Conservation (phyloP, 2,329 filamentous ascomycete genomes). For the Talaromyces sp. region DNA sequence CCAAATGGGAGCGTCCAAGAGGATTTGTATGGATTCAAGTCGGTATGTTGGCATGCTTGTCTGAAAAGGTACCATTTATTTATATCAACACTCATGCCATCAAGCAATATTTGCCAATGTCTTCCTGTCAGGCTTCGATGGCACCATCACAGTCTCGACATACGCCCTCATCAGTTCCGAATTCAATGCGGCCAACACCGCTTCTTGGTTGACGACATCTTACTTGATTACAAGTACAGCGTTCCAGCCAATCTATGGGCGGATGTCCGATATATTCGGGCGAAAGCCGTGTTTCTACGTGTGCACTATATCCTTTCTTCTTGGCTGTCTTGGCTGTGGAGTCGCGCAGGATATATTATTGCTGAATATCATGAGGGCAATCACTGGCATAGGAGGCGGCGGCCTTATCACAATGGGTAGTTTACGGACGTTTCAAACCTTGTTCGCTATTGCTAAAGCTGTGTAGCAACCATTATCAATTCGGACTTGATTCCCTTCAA, state of each 20-base stretch:
- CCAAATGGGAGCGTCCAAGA: constrained; percentile 46
- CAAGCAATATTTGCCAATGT: constrained; percentile 61
- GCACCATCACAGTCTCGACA: constrained; percentile 45
- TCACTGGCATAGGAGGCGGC: constrained; percentile 70
- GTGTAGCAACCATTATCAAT: constrained; percentile 59
- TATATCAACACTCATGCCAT: neutral
- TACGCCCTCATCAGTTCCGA: constrained; percentile 48
- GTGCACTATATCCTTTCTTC: constrained; percentile 59
- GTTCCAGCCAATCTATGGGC: constrained; percentile 69
- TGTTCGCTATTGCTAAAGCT: neutral
- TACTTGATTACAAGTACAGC: constrained; percentile 63
- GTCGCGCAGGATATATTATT: constrained; percentile 63
- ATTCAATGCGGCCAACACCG: constrained; percentile 45
- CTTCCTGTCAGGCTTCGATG: constrained; percentile 56
- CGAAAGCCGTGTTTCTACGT: constrained; percentile 58
- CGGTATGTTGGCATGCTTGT: constrained; percentile 29
- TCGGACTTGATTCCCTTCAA: constrained; percentile 72
- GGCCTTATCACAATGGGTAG: constrained; percentile 62
- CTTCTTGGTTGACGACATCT: constrained; percentile 55
- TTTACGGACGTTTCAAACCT: neutral
- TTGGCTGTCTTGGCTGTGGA: constrained; percentile 66
- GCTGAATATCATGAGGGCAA: constrained; percentile 66
- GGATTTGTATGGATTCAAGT: constrained; percentile 59
- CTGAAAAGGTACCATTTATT: neutral
- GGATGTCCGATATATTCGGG: constrained; percentile 69